These are phyloP conservation scores for Microcera coccophila DNA, from an alignment of 2,329 filamentous ascomycete species.

Conservation along the genomic window DNA sequence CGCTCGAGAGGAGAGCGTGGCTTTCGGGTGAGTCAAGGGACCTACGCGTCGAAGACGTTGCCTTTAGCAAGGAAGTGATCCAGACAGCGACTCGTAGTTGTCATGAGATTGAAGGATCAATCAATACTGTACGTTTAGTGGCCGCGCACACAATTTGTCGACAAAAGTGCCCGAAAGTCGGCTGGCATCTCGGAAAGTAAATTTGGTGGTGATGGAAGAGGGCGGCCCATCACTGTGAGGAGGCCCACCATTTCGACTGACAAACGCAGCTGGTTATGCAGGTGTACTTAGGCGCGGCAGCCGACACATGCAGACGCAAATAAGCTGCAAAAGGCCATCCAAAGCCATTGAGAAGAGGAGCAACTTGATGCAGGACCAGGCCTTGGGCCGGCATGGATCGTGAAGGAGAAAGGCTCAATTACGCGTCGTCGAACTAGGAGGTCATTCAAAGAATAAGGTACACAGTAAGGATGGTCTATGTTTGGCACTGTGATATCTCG, in stretches of 20 bases:
- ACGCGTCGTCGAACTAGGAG: too few species aligned
- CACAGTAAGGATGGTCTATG: too few species aligned
- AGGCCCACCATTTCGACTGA: conserved; percentile 4
- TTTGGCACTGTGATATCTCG: too few species aligned
- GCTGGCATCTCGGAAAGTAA: neutral
- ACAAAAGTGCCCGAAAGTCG: neutral
- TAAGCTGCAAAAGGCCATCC: neutral
- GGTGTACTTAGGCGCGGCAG: neutral
- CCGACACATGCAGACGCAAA: neutral
- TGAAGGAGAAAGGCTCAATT: neutral
- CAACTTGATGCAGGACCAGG: neutral
- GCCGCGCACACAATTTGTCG: too few species aligned
- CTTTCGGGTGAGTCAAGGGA: conserved; percentile 9
- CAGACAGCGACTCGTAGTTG: too few species aligned
- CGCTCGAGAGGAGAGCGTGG: neutral
- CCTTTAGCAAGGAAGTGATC: too few species aligned
- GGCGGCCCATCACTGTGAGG: neutral
- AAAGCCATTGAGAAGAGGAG: neutral
- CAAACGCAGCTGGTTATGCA: conserved; percentile 1
- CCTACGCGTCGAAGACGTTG: neutral
- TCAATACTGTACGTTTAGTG: too few species aligned
- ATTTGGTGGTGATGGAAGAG: neutral
- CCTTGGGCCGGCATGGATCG: neutral
- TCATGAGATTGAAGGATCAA: too few species aligned
- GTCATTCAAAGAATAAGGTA: too few species aligned